Evolutionary conservation across 2,329 filamentous ascomycete genomes (phyloP), one percentile per base, ranked within the genome.

Genomic region (Verticillium albo-atrum): DNA sequence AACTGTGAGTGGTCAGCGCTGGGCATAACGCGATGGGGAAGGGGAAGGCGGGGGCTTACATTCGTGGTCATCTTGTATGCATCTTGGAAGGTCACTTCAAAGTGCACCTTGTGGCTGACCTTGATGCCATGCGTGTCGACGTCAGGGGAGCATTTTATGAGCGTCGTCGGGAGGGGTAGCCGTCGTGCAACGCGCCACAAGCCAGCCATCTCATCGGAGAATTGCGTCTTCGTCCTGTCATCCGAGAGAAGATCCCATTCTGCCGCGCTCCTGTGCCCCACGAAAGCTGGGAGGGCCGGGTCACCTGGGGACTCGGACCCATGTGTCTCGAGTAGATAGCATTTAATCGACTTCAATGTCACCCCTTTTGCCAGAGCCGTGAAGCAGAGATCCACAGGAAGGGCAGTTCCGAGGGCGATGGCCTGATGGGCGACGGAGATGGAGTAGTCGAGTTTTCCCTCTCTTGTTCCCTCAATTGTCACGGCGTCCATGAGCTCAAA

Each of bases 401-500:
- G 25, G 7, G 23, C 35, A 14, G 57, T 61, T 1, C 57, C 57
- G 20, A 61, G 57, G 7, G 60, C 60, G 12, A 59, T 37, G 20
- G 60, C 60, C 2, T 26, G 50, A 15, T 61, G 60, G n/a, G 25
- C 47, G n/a, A 59, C 28, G 1, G 60, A 59, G 0, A 61, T 35
- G 9, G 47, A 54, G n/a, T 61, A 61, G 2, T 3, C 12, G 2
- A 61, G n/a, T 7, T 20, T 59, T 0, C 56, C 35, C 6, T 26
- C 17, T 53, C 60, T 59, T 3, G 30, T 59, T 1, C 60, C 60
- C 28, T 61, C 60, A 2, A 57, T 34, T 1, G 54, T 59, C 6
- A 27, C 25, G 4, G 60, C 35, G n/a, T 61, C 60, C 60, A 61
- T 61, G 9, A 59, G 17, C 37, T 58, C 59, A 17, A 61, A 61